Evolutionary conservation across 2,329 filamentous ascomycete genomes (phyloP).

Genomic region (Trichoderma sp.): DNA sequence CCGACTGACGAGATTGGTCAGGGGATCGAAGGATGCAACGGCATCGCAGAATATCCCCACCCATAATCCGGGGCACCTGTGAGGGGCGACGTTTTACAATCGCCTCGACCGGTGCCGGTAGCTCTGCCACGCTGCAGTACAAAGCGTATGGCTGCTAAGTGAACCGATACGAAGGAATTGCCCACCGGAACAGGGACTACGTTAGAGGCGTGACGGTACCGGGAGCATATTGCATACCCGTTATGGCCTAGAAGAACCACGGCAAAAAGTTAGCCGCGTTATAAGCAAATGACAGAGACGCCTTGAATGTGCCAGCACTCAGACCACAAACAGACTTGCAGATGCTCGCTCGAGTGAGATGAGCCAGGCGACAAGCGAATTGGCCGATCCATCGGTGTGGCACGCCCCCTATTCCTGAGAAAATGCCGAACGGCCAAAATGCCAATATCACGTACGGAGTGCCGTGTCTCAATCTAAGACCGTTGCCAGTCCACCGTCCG

Average conservation of each 20-base stretch:
- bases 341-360: neutral
- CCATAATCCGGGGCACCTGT: constrained; percentile 12
- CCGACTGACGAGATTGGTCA: constrained; percentile 1
- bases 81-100: constrained; percentile 1
- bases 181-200: neutral
- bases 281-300: neutral
- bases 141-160: neutral
- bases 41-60: constrained; percentile 4
- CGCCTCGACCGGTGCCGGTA: neutral
- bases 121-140: neutral
- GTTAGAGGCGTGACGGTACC: neutral
- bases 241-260: neutral
- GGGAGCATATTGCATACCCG: neutral
- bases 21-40: neutral
- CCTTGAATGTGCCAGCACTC: neutral
- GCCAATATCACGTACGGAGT: neutral
- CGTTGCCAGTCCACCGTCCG: neutral
- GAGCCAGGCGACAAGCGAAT: neutral
- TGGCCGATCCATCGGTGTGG: neutral
- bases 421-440: neutral
- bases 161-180: neutral
- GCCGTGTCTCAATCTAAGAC: neutral
- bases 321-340: neutral
- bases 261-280: neutral
- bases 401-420: neutral